Base-by-base conservation (phyloP, 495 filamentous ascomycete species). In the Margaritispora aquatica region DNA sequence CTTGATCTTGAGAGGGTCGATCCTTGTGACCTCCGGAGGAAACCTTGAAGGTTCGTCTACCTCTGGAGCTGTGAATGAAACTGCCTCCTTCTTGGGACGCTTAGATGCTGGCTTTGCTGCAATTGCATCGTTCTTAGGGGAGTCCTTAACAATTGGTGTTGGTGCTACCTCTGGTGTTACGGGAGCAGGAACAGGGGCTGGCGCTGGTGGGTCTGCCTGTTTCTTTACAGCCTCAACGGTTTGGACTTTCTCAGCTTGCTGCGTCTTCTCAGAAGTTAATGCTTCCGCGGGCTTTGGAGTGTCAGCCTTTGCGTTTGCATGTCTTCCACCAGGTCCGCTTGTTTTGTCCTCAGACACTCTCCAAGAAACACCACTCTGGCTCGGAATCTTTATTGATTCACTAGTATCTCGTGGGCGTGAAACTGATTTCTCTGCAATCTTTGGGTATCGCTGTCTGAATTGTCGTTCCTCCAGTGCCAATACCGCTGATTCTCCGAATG, bases 391-490 rank as follows among this genome's bases (percentile, higher is more conserved):
- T 59, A 96, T 81, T 63, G 88, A 83, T 63, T 84, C 83, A 63
- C 86, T 83, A 27, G 81, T 77, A 52, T 88, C 86, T 66, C 76
- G 60, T n/a, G 63, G 68, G 23, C 49, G 65, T 65, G 69, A 68
- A 65, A 52, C 63, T 66, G 71, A 65, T 58, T 68, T 69, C 77
- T 71, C 79, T 74, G 50, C 69, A 51, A 77, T 69, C 29, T 69
- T 75, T 29, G 92, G 93, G 77, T 96, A 97, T 21, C 93, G 85
- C 71, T 87, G 89, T 65, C 88, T 85, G 74, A 95, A 97, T 71
- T 96, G 92, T 47, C 89, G 84, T 74, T 98, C 94, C 74, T 98
- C 94, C 59, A 98, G 88, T 74, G 96, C 97, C n/a, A 95, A 83
- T 24, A 98, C 94, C 17, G 86, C 86, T 64, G 96, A 89, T 74